These are phyloP conservation scores for Naganishia sp. DNA, from an alignment of 1,284 basidiomycete genomes.

Conservation along the genomic window DNA sequence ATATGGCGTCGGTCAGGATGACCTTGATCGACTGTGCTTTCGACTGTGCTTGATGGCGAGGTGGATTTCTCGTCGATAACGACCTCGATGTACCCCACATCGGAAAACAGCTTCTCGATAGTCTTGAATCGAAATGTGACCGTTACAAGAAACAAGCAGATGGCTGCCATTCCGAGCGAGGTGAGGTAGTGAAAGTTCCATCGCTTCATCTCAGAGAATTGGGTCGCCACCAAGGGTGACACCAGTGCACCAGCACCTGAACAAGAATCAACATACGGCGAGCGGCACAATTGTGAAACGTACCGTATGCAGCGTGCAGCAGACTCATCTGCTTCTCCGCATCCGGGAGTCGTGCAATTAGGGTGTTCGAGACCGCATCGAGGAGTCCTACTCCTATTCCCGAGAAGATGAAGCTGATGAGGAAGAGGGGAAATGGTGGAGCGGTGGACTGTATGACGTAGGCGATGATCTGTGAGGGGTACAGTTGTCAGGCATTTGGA, in stretches of 20 bases:
- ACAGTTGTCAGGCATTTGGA: constrained; percentile 3
- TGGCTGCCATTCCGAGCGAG: constrained; percentile 61
- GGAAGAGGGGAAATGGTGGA: constrained; percentile 68
- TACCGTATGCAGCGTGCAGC: constrained; percentile 63
- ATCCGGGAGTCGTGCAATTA: constrained; percentile 40
- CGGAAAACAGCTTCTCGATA: constrained; percentile 57
- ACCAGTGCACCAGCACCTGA: constrained; percentile 63
- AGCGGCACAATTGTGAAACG: not conserved
- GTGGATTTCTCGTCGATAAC: constrained; percentile 2
- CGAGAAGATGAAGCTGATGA: constrained; percentile 62
- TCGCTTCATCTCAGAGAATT: constrained; percentile 62
- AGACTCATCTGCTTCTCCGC: constrained; percentile 61
- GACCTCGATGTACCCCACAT: constrained; percentile 20
- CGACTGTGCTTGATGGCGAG: not conserved
- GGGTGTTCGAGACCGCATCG: constrained; percentile 45
- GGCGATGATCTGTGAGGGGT: constrained; percentile 54
- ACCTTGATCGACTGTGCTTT: not conserved
- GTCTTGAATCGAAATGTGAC: constrained; percentile 59
- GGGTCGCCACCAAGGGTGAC: constrained; percentile 67
- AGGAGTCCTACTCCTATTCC: constrained; percentile 65
- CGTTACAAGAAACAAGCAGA: constrained; percentile 55
- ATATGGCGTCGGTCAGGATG: not conserved
- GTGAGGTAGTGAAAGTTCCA: constrained; percentile 64
- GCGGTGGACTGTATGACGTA: constrained; percentile 63
- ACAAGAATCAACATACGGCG: not conserved